Evolutionary conservation across 2,329 filamentous ascomycete genomes (phyloP).

Genomic region (Xylariaceae sp.): DNA sequence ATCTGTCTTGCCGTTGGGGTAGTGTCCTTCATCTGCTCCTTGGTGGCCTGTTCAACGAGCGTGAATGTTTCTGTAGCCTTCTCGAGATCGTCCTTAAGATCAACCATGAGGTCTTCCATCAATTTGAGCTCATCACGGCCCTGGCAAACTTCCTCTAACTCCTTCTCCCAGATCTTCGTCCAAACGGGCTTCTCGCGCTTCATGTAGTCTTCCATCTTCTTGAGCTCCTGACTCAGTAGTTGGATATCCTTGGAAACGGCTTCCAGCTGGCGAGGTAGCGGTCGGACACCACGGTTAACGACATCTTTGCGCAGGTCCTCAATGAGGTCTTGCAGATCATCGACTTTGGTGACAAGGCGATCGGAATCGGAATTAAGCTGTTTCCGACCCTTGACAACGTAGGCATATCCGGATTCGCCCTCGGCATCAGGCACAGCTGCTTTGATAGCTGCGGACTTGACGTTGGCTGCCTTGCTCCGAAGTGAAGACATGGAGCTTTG

Average conservation of each 20-base stretch:
- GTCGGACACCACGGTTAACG: constrained; percentile 84
- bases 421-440: constrained; percentile 66
- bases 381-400: constrained; percentile 84
- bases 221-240: constrained; percentile 74
- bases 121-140: constrained; percentile 91
- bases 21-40: constrained; percentile 83
- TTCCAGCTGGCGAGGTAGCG: constrained; percentile 84
- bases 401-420: constrained; percentile 73
- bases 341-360: constrained; percentile 82
- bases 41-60: constrained; percentile 95
- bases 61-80: constrained; percentile 92
- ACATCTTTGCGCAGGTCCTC: constrained; percentile 98
- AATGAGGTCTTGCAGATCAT: constrained; percentile 94
- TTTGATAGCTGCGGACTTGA: constrained; percentile 71
- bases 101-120: constrained; percentile 90
- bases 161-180: constrained; percentile 99
- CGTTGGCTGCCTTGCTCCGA: constrained; percentile 71
- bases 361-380: constrained; percentile 82
- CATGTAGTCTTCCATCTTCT: constrained; percentile 90
- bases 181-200: constrained; percentile 89
- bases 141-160: constrained; percentile 91
- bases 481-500: constrained; percentile 81
- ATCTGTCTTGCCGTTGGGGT: constrained; percentile 49
- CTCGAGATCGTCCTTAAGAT: constrained; percentile 89
- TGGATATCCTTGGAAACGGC: constrained; percentile 83